These are phyloP conservation scores for Ophiostoma sp. DNA, from an alignment of 2,329 filamentous ascomycete genomes.

Conservation along the genomic window DNA sequence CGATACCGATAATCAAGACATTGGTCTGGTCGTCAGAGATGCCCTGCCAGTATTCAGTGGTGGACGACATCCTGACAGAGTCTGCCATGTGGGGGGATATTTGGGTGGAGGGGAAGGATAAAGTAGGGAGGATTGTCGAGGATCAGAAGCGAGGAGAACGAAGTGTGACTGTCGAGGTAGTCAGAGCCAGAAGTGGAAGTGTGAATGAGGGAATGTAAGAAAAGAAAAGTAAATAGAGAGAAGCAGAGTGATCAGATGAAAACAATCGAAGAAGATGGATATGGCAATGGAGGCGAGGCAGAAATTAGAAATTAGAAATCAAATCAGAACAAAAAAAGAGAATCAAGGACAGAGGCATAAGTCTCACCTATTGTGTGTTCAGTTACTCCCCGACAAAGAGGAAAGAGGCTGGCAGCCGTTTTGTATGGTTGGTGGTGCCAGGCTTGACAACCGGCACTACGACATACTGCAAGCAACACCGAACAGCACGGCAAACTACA, in stretches of 20 bases:
- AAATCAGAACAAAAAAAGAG: not conserved
- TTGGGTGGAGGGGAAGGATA: not conserved
- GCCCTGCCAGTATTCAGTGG: conserved; percentile 23
- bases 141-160: not conserved
- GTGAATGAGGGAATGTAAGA: not conserved
- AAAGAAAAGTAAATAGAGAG: not conserved
- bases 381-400: not conserved
- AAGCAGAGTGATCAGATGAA: not conserved
- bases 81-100: not conserved
- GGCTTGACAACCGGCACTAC: not conserved
- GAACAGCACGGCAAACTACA: not conserved
- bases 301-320: not conserved
- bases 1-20: conserved; percentile 28
- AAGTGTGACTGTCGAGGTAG: not conserved
- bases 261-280: not conserved
- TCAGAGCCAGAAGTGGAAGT: not conserved
- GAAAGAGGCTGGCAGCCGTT: not conserved
- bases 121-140: not conserved
- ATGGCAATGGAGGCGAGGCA: not conserved
- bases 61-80: conserved; percentile 17
- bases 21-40: conserved; percentile 21
- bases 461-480: not conserved
- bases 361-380: not conserved
- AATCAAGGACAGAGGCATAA: not conserved
- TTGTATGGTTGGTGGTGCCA: not conserved